Conservation (phyloP, 208 protist genomes). For the Crithidia brevicula region DNA sequence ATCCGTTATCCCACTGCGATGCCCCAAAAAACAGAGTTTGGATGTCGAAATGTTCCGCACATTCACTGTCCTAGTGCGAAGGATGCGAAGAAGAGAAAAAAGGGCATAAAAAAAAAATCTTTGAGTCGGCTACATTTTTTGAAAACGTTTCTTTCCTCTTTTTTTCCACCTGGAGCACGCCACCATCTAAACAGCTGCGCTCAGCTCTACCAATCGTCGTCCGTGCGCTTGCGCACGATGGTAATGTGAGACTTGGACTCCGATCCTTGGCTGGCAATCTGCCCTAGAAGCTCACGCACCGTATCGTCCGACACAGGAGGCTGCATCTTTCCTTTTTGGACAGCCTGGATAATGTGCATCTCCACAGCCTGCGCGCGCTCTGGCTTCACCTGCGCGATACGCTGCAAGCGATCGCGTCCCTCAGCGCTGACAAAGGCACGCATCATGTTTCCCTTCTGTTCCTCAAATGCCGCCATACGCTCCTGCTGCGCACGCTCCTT, state of each 20-base stretch:
- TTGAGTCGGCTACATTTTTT: no score
- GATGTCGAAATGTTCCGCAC: no score
- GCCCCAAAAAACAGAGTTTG: no score
- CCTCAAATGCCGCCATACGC: conserved; percentile 63
- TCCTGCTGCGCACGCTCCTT: conserved; percentile 90
- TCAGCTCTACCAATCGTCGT: conserved; percentile 92
- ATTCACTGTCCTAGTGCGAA: no score
- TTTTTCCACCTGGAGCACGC: no score
- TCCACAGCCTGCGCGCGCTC: conserved; percentile 85
- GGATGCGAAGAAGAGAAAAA: no score
- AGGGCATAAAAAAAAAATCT: no score
- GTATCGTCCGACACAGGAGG: conserved; percentile 84
- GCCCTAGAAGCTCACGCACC: conserved; percentile 78
- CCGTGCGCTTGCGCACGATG: conserved; percentile 85
- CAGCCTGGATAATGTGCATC: conserved; percentile 89
- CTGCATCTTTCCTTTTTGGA: conserved; percentile 87
- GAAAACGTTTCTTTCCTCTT: no score
- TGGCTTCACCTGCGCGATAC: conserved; percentile 87
- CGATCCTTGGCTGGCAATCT: conserved; percentile 57
- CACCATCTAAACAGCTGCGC: no score
- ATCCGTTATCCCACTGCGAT: no score
- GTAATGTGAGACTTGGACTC: conserved; percentile 78
- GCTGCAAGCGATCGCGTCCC: conserved; percentile 89
- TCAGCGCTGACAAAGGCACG: conserved; percentile 86
- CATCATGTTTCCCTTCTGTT: conserved; percentile 91